A percentile compares a stretch with the other conserved stretches of the same genome.
phyloP scores from a whole-genome alignment of 768 basidiomycete genomes.

The Wakefieldia striispora region DNA sequence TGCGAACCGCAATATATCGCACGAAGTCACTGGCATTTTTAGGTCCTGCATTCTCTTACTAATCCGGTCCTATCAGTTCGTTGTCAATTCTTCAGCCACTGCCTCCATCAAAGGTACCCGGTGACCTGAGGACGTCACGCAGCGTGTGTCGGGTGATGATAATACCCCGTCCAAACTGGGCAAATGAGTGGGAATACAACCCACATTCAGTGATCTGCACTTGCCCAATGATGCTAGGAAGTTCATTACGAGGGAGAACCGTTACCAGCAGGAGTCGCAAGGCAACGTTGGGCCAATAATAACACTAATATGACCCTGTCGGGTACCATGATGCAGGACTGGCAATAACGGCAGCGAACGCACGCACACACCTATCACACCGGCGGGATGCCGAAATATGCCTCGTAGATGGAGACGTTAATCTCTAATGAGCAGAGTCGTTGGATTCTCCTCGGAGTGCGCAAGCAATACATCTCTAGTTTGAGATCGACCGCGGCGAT shows the following conservation, averaged over 20 bases:
- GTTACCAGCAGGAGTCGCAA: slow-evolving; percentile 7
- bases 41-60: slow-evolving; percentile 17
- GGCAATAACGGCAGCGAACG: slow-evolving; percentile 6
- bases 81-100: slow-evolving; percentile 6
- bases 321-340: slow-evolving; percentile 8
- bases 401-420: slow-evolving; percentile 20
- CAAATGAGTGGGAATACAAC: not conserved
- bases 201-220: not conserved
- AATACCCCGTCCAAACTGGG: not conserved
- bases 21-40: slow-evolving; percentile 18
- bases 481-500: slow-evolving; percentile 28
- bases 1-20: slow-evolving; percentile 23
- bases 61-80: slow-evolving; percentile 10
- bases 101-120: not conserved
- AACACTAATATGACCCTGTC: slow-evolving; percentile 20
- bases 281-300: not conserved
- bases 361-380: slow-evolving; percentile 7
- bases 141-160: not conserved
- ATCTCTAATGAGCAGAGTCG: slow-evolving; percentile 12
- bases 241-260: not conserved
- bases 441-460: slow-evolving; percentile 26
- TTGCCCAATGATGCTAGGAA: not conserved
- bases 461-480: slow-evolving; percentile 1
- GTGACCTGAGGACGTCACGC: slow-evolving; percentile 23
- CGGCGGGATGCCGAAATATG: slow-evolving; percentile 6